Conservation (phyloP, 768 basidiomycete species). For the Russula brevipes region DNA sequence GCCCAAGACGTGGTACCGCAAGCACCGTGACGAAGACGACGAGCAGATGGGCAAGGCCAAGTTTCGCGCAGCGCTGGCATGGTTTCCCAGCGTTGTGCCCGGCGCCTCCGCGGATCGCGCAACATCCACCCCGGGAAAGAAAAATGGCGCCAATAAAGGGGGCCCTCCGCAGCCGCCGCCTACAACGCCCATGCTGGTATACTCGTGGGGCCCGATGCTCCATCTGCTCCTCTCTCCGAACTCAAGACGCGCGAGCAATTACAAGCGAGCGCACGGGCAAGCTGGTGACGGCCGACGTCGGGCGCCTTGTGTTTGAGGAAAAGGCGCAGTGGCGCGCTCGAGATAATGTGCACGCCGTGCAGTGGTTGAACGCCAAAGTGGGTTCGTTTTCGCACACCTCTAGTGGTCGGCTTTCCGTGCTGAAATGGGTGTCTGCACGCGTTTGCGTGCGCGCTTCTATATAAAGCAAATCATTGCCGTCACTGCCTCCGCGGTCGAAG, state of each 20-base stretch:
- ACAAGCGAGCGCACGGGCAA: slow-evolving; percentile 57
- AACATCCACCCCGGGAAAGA: slow-evolving; percentile 21
- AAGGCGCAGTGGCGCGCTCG: slow-evolving; percentile 55
- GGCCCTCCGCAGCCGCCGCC: slow-evolving; percentile 15
- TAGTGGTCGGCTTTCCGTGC: neutral
- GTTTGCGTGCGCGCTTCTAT: neutral
- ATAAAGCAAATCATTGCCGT: slow-evolving; percentile 64
- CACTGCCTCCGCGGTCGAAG: slow-evolving; percentile 52
- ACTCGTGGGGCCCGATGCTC: slow-evolving; percentile 74
- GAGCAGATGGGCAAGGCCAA: slow-evolving; percentile 38
- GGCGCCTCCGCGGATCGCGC: slow-evolving; percentile 17
- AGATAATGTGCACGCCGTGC: slow-evolving; percentile 62
- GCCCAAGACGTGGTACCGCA: slow-evolving; percentile 89
- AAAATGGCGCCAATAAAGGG: slow-evolving; percentile 27
- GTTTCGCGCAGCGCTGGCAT: slow-evolving; percentile 65
- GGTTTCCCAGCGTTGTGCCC: slow-evolving; percentile 65
- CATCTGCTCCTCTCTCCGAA: slow-evolving; percentile 63
- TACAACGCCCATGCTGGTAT: slow-evolving; percentile 66
- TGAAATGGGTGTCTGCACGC: neutral
- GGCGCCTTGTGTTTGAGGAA: slow-evolving; percentile 59
- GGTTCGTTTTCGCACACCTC: slow-evolving; percentile 39
- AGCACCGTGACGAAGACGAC: slow-evolving; percentile 49
- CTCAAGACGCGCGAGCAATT: slow-evolving; percentile 44
- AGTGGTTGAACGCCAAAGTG: slow-evolving; percentile 88
- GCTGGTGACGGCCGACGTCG: slow-evolving; percentile 52